A percentile compares a stretch with the other conserved stretches of the same genome.
Evolutionary conservation across 495 filamentous ascomycete species (phyloP).

Genomic region (Trichoderma reesei): DNA sequence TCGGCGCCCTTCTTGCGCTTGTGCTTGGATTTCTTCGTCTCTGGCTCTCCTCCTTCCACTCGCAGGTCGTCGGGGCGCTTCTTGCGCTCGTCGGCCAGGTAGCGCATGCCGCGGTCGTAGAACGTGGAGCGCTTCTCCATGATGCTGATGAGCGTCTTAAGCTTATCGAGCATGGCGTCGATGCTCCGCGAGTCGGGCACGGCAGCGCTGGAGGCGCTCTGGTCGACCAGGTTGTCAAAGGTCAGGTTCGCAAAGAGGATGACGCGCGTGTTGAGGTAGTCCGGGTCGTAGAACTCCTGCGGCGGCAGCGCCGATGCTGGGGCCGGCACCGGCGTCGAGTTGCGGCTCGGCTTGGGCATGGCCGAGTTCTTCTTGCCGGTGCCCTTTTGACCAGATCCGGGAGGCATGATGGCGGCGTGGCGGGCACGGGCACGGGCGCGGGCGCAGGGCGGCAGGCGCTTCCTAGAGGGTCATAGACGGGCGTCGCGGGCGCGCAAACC

Average conservation of each 20-base stretch:
- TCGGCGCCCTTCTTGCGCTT: conserved; percentile 49
- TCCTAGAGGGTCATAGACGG: background rate
- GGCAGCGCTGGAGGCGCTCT: conserved; percentile 44
- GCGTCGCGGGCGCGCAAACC: background rate
- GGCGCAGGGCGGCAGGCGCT: background rate
- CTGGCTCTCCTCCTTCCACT: conserved; percentile 34
- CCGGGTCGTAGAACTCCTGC: conserved; percentile 50
- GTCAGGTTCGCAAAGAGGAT: conserved; percentile 41
- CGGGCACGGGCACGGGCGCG: background rate
- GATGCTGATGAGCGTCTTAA: conserved; percentile 54
- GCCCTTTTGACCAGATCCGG: conserved; percentile 53
- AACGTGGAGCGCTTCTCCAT: conserved; percentile 52
- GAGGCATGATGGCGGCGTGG: conserved; percentile 32
- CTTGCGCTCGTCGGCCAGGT: conserved; percentile 55
- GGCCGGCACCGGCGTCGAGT: conserved; percentile 60
- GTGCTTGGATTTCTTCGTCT: conserved; percentile 43
- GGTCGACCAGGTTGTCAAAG: conserved; percentile 66
- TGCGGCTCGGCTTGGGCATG: conserved; percentile 71
- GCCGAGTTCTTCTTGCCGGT: conserved; percentile 63
- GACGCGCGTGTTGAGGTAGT: conserved; percentile 50
- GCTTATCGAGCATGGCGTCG: conserved; percentile 54
- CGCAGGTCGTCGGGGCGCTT: conserved; percentile 42
- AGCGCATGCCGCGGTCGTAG: conserved; percentile 65
- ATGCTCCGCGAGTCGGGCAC: conserved; percentile 71
- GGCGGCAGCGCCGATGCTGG: conserved; percentile 39